phyloP scores from a whole-genome alignment of 495 filamentous ascomycete species.

The Tetracladium marchalianum region DNA sequence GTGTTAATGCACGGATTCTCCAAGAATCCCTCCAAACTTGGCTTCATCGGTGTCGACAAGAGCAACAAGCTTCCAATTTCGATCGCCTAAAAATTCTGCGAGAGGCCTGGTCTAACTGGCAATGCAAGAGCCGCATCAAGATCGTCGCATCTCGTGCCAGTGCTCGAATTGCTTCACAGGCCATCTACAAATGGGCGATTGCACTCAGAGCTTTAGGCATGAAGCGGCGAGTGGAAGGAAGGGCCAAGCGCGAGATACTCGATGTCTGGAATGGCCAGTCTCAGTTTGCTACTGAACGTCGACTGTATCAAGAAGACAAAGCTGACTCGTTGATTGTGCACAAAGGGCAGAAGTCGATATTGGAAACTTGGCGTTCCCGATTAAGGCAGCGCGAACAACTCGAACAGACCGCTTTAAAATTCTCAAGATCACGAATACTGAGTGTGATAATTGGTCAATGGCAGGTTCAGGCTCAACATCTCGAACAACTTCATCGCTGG shows the following conservation, averaged over 20 bases:
- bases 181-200: conserved; percentile 11
- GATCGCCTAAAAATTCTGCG: conserved; percentile 43
- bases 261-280: conserved; percentile 4
- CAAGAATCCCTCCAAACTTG: conserved; percentile 41
- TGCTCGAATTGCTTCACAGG: conserved; percentile 1
- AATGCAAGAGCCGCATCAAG: conserved; percentile 38
- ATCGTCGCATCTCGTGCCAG: not conserved
- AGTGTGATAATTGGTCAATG: conserved; percentile 40
- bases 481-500: conserved; percentile 40
- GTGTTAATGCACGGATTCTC: conserved; percentile 37
- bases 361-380: conserved; percentile 35
- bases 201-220: not conserved
- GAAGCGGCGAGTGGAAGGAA: not conserved
- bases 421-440: conserved; percentile 40
- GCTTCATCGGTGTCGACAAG: conserved; percentile 36
- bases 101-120: conserved; percentile 56
- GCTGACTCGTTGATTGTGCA: conserved; percentile 6
- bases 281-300: not conserved
- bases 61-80: conserved; percentile 43
- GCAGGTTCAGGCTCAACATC: conserved; percentile 33
- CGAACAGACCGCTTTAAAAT: conserved; percentile 41
- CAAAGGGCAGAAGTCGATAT: conserved; percentile 16
- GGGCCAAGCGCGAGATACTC: not conserved
- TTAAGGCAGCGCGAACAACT: conserved; percentile 32
- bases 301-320: conserved; percentile 10